Evolutionary conservation across 495 filamentous ascomycete genomes (phyloP), one percentile per base, ranked within the genome.

Genomic region (Glonium stellatum): DNA sequence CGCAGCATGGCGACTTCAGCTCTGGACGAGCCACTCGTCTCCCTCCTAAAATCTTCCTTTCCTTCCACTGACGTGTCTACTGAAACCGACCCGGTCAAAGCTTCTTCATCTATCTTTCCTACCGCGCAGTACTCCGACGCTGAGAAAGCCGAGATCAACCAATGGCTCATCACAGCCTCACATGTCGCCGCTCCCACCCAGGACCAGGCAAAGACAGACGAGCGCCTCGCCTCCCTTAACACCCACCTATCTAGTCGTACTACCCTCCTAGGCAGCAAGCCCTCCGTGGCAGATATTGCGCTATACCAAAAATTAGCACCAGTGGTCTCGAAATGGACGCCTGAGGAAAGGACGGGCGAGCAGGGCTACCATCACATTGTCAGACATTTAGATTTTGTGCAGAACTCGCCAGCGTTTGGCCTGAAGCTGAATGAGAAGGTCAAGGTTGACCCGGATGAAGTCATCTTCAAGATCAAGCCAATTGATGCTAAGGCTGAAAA

Each of bases 311-410:
- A 87, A 44, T 76, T 96, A 19, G 88, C 87, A 21, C 87, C 92
- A 19, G 64, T 85, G 4, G 89, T 97, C 57, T 82, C 84, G 68
- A 79, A 80, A 59, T 97, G 92, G 92, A 80, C 80, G 6, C 75
- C 87, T 42, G 90, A 97, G 78, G 82, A 96, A 79, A 84, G 88
- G 66, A 96, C 93, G 5, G 93, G 93, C 36, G 83, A 96, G 77
- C 79, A 90, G 49, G 93, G 93, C 56, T 87, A 84, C 70, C 90
- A 93, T 67, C 84, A 97, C 72, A 87, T 97, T 65, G 89, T 98
- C 36, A 90, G 93, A 36, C 88, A 86, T 68, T 74, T 96, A 64
- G 93, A 97, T 73, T 96, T 96, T 70, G 87, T 98, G 58, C 93
- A 98, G 77, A 96, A 95, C 75, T 82, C 87, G 51, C 80, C 83